Evolutionary conservation across 768 basidiomycete genomes (phyloP), one percentile per base, ranked within the genome.

Genomic region (Baorangia bicolor): DNA sequence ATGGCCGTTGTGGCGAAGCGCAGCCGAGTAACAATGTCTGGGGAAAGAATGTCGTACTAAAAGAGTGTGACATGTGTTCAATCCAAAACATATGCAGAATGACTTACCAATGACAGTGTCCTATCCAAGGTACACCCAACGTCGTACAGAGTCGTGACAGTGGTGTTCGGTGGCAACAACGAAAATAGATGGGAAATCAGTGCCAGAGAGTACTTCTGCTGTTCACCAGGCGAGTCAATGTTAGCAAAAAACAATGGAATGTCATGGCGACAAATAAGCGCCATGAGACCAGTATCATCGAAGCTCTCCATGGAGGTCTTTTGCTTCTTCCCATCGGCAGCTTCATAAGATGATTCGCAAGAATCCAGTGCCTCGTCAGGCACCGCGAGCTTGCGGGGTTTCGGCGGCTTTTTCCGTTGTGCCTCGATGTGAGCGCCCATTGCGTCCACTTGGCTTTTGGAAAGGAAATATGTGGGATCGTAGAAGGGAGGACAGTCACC

Each of bases 201-300:
- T n/a, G n/a, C n/a, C n/a, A n/a, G n/a, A n/a, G n/a, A n/a, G n/a
- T n/a, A n/a, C n/a, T n/a, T n/a, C n/a, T n/a, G n/a, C n/a, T n/a
- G n/a, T n/a, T n/a, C n/a, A n/a, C n/a, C n/a, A n/a, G n/a, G n/a
- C n/a, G n/a, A 10, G 50, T 59, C 39, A 4, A 59, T 48, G 73
- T 54, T 75, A 60, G 52, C 77, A 70, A 5, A 76, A 73, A 13
- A 74, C 0, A 54, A 5, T 64, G 53, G 74, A 18, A 80, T 75
- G 47, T 80, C 69, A 7, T 57, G 56, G 8, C 67, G 53, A 55
- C 76, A 78, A 0, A 75, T 70, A 0, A 78, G 57, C 0, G 69
- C 71, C 71, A 78, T 77, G 31, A 75, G 47, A 0, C 77, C 73
- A 2, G 59, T 65, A 35, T 73, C 68, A 39, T 77, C 68, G 48